Evolutionary conservation across 2,329 filamentous ascomycete species (phyloP).

Genomic region (Thelonectria discophora): DNA sequence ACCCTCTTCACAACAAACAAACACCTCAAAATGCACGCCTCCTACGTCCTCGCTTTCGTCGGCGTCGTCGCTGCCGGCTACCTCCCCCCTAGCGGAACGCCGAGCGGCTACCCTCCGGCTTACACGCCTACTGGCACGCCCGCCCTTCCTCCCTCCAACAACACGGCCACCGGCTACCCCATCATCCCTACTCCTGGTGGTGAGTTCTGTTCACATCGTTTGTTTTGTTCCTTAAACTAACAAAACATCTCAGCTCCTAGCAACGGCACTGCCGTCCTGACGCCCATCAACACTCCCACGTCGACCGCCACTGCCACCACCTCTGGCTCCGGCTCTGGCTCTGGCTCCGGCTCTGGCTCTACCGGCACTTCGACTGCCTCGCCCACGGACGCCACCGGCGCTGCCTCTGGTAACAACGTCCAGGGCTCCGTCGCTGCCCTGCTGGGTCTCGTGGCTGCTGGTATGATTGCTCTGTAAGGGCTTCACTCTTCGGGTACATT

Average conservation of each 20-base stretch:
- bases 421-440: constrained; percentile 35
- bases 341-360: constrained; percentile 26
- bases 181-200: constrained; percentile 17
- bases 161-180: constrained; percentile 29
- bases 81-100: constrained; percentile 14
- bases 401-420: constrained; percentile 19
- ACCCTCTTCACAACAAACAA: no score
- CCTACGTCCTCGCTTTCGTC: constrained; percentile 41
- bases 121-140: constrained; percentile 29
- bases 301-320: not conserved
- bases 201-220: constrained; percentile 7
- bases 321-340: constrained; percentile 25
- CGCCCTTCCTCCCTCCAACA: constrained; percentile 14
- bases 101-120: not conserved
- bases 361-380: constrained; percentile 12
- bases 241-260: constrained; percentile 5
- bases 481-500: no score
- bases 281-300: constrained; percentile 1
- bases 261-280: constrained; percentile 21
- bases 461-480: constrained; percentile 40
- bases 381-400: constrained; percentile 28
- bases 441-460: constrained; percentile 36
- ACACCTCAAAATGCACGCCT: constrained; percentile 42
- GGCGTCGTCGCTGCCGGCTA: constrained; percentile 34
- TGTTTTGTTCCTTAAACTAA: not conserved